phyloP scores from a whole-genome alignment of 1,284 basidiomycete species.

The Sanghuangporus baumii region DNA sequence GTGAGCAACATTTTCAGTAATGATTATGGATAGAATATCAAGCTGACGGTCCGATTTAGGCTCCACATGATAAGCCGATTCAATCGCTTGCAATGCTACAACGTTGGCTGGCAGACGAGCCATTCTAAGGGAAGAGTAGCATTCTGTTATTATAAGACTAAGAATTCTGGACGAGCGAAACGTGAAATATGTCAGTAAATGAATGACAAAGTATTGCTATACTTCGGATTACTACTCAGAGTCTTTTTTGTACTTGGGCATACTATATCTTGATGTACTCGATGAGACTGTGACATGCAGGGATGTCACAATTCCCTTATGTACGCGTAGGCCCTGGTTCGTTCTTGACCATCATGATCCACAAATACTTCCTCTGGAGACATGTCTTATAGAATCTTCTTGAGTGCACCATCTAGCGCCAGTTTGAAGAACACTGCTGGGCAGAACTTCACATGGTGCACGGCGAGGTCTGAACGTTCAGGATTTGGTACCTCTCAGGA shows the following conservation, averaged over 20 bases:
- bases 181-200: too few species aligned
- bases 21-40: not conserved
- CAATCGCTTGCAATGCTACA: slow-evolving; percentile 47
- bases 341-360: not conserved
- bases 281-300: too few species aligned
- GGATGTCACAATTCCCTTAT: too few species aligned
- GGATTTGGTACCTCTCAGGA: too few species aligned
- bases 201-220: too few species aligned
- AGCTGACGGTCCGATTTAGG: slow-evolving; percentile 29
- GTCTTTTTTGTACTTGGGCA: too few species aligned
- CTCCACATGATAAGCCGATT: slow-evolving; percentile 57
- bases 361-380: not conserved
- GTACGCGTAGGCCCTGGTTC: not conserved
- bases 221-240: too few species aligned
- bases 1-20: slow-evolving; percentile 30
- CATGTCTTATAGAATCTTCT: slow-evolving; percentile 1
- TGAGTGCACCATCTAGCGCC: not conserved
- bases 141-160: not conserved
- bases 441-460: not conserved
- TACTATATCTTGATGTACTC: too few species aligned
- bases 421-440: not conserved
- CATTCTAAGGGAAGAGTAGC: not conserved
- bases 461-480: not conserved
- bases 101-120: slow-evolving; percentile 41
- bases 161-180: too few species aligned